Evolutionary conservation across 768 basidiomycete genomes (phyloP).

Genomic region (Tricholoma flavovirens): DNA sequence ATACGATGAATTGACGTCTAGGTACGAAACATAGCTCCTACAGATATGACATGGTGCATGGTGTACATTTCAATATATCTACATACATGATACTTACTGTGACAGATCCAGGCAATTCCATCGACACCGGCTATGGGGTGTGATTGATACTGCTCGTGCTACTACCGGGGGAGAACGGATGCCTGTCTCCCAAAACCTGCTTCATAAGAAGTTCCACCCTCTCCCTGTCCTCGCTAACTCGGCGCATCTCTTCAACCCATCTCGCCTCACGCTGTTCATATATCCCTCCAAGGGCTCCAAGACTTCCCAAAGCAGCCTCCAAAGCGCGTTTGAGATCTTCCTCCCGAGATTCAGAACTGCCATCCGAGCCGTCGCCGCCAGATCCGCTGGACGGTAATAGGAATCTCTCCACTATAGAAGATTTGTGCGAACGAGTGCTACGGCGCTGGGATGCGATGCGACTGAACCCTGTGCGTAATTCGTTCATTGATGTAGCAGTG

Average conservation of each 20-base stretch:
- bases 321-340: slow-evolving; percentile 64
- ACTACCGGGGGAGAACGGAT: not conserved
- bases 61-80: too few species aligned
- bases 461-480: slow-evolving; percentile 53
- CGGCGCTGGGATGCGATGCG: slow-evolving; percentile 54
- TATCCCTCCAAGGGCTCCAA: slow-evolving; percentile 55
- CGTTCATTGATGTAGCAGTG: slow-evolving; percentile 43
- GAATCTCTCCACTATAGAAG: slow-evolving; percentile 44
- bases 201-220: slow-evolving; percentile 57
- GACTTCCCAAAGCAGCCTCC: slow-evolving; percentile 61
- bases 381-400: slow-evolving; percentile 37
- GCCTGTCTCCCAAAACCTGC: slow-evolving; percentile 48
- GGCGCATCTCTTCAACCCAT: slow-evolving; percentile 66
- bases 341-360: slow-evolving; percentile 47
- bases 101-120: not conserved
- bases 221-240: slow-evolving; percentile 62
- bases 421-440: slow-evolving; percentile 35
- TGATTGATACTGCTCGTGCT: not conserved
- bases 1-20: too few species aligned
- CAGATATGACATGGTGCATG: too few species aligned
- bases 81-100: too few species aligned
- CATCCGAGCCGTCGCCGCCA: slow-evolving; percentile 52
- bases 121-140: not conserved
- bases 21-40: too few species aligned
- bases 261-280: slow-evolving; percentile 66